These are phyloP conservation scores for Rutstroemia sp. DNA, from an alignment of 2,329 filamentous ascomycete species.

Conservation along the genomic window DNA sequence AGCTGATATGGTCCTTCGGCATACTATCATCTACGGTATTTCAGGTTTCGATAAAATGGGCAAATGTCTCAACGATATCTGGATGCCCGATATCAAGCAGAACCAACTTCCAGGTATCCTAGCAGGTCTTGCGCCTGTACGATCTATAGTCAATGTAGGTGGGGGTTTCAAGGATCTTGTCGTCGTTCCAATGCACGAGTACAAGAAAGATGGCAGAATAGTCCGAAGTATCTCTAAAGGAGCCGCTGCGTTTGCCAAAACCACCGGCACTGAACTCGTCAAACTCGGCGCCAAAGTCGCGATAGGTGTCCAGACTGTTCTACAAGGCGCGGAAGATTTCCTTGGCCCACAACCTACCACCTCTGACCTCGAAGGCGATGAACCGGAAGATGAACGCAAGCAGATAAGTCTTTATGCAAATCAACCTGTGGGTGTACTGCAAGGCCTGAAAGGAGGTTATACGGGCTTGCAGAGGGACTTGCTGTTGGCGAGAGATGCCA, in stretches of 20 bases:
- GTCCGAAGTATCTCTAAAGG: constrained; percentile 90
- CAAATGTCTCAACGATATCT: constrained; percentile 86
- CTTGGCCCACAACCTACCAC: constrained; percentile 40
- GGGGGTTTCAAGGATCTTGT: constrained; percentile 80
- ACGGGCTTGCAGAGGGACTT: constrained; percentile 78
- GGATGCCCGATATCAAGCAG: constrained; percentile 85
- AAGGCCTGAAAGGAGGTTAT: constrained; percentile 78
- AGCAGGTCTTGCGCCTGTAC: constrained; percentile 81
- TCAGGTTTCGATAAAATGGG: constrained; percentile 86
- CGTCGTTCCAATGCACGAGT: constrained; percentile 84
- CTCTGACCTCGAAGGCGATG: constrained; percentile 42
- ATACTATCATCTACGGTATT: constrained; percentile 88
- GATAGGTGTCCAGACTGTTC: constrained; percentile 86
- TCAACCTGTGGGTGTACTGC: constrained; percentile 81
- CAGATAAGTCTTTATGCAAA: constrained; percentile 89
- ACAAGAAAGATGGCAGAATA: constrained; percentile 86
- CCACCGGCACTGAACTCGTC: constrained; percentile 88
- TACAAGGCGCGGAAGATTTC: constrained; percentile 81
- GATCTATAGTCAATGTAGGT: constrained; percentile 84
- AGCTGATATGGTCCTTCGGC: constrained; percentile 75
- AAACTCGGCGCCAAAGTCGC: constrained; percentile 91
- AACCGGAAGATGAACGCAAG: constrained; percentile 63
- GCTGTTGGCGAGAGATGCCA: constrained; percentile 78
- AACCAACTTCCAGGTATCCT: constrained; percentile 87
- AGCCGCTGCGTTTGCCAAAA: constrained; percentile 81